Conservation (phyloP, 345 rosid genomes). For the Corchorus olitorius region DNA sequence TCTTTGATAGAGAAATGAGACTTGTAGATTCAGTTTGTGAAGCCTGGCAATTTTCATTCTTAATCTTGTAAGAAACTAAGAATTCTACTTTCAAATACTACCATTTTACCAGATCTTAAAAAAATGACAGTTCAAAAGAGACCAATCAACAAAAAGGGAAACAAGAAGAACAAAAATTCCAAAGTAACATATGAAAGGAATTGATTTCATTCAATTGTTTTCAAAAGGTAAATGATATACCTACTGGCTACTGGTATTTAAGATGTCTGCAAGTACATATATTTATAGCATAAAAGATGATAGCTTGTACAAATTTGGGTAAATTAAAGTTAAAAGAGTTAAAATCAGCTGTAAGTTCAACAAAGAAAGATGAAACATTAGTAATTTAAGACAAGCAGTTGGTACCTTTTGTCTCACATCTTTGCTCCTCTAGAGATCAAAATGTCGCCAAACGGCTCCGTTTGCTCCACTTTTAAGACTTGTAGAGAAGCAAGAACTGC, state of each 20-base stretch:
- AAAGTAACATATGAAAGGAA: neutral
- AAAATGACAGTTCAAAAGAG: neutral
- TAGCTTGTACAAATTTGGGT: too few relatives aligned
- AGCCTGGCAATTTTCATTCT: too few relatives aligned
- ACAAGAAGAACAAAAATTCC: neutral
- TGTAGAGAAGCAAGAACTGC: slow-evolving; percentile 76
- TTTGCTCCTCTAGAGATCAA: slow-evolving; percentile 68
- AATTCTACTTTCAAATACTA: neutral
- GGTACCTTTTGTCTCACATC: slow-evolving; percentile 32
- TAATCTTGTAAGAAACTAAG: too few relatives aligned
- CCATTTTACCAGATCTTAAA: neutral
- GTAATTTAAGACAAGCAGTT: too few relatives aligned
- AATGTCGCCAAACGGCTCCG: slow-evolving; percentile 69
- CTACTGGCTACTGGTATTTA: too few relatives aligned
- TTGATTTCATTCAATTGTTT: too few relatives aligned
- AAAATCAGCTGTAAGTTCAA: too few relatives aligned
- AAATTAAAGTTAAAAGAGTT: too few relatives aligned
- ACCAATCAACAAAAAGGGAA: neutral
- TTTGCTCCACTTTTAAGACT: slow-evolving; percentile 57
- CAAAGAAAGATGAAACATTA: too few relatives aligned
- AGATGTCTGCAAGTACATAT: too few relatives aligned
- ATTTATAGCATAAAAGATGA: too few relatives aligned
- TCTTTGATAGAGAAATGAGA: neutral
- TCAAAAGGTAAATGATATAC: too few relatives aligned
- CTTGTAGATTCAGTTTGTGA: neutral